Evolutionary conservation across 2,329 filamentous ascomycete species (phyloP).

Genomic region (Alternaria tenuissima): DNA sequence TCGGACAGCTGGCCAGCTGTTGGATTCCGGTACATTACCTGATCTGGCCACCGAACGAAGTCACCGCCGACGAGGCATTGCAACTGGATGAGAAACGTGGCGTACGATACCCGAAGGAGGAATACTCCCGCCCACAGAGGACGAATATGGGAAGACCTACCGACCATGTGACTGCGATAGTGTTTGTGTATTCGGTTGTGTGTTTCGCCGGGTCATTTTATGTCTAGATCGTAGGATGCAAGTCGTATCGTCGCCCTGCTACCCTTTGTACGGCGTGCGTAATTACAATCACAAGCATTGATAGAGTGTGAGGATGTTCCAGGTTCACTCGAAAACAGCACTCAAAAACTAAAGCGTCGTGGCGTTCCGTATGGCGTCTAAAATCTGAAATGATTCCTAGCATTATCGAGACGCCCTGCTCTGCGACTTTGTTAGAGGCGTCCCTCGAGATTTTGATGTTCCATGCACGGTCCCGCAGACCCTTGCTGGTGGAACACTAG

Average conservation of each 20-base stretch:
- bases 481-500: too few relatives aligned
- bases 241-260: background rate
- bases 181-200: background rate
- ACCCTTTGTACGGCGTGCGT: background rate
- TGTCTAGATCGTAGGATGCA: background rate
- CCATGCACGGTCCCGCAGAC: too few relatives aligned
- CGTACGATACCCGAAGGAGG: background rate
- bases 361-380: background rate
- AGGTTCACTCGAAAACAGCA: background rate
- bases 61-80: background rate
- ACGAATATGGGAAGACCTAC: background rate
- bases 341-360: background rate
- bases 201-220: slow-evolving; percentile 1
- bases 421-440: too few relatives aligned
- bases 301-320: background rate
- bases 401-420: too few relatives aligned
- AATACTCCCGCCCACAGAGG: background rate
- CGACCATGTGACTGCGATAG: background rate
- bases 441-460: too few relatives aligned
- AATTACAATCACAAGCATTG: too few relatives aligned
- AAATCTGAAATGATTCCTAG: too few relatives aligned
- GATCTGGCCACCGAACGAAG: background rate
- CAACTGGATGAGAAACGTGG: background rate
- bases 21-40: background rate
- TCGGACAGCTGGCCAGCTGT: slow-evolving; percentile 1